Base-by-base conservation (phyloP, 345 rosid genomes). In the Euclidium syriacum region DNA sequence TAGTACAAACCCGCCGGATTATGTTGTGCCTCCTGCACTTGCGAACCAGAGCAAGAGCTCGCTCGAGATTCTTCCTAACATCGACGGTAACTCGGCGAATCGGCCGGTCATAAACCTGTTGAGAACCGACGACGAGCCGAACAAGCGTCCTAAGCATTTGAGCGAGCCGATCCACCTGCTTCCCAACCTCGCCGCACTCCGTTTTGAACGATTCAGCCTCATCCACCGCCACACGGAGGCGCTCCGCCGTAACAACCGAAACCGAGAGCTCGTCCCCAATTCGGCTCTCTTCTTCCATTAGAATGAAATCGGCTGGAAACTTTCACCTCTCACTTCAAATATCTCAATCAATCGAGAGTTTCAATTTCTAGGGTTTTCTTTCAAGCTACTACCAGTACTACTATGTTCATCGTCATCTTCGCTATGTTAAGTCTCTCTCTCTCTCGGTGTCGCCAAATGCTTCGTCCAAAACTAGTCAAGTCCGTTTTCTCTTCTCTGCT, bases 41-140 rank as follows among this genome's bases (percentile, higher is more conserved):
- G 10, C 91, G 94, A 23, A 77, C 83, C 0, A 92, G 80, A 54
- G 62, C 16, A 9, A 80, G 66, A 18, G 85, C 83, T 1, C 91
- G 79, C 30, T 80, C 90, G 2, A 92, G 79, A 65, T 81, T 83
- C 65, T 77, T 77, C 9, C 60, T 63, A 6, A 79, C 85, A 49
- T 88, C 98, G 7, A 84, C 73, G 50, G 76, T 42, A 16, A 89
- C 83, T 2, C 95, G 69, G 23, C 90, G 91, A 58, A 83, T 74
- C 38, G 96, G 98, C 1, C 94, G 96, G 42, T 92, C 98, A 52
- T 92, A 89, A 22, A 87, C 72, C 33, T 79, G 86, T 41, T 80
- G 85, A 33, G 74, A 53, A 40, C 77, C 24, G 7, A 64, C 22
- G 27, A 82, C 64, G 35, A 77, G 76, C 1, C 97, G 85, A 41